phyloP scores from a whole-genome alignment of 176 grass and related monocot genomes.

The Oryza australiensis region DNA sequence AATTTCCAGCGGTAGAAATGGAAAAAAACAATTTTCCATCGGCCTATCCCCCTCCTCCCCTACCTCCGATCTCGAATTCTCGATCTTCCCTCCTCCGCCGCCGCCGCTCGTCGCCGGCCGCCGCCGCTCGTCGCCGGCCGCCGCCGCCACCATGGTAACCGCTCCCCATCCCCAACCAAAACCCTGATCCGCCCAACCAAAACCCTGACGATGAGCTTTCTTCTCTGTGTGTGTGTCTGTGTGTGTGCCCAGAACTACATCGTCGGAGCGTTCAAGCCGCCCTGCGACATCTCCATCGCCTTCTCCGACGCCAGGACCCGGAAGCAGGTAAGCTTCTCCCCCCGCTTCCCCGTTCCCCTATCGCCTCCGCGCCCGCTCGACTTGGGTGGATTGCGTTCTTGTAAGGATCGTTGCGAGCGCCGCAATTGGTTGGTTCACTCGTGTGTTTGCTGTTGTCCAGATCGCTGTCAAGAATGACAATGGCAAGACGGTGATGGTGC shows the following conservation, averaged over 20 bases:
- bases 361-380: too few relatives aligned
- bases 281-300: slow-evolving; percentile 66
- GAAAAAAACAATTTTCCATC: too few relatives aligned
- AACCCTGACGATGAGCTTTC: background rate
- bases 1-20: background rate
- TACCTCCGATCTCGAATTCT: background rate
- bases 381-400: too few relatives aligned
- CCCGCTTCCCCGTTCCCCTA: too few relatives aligned
- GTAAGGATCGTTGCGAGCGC: background rate
- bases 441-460: slow-evolving; percentile 34
- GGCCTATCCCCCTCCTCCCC: background rate
- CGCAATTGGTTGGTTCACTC: background rate
- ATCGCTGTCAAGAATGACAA: slow-evolving; percentile 77
- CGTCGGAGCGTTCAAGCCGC: slow-evolving; percentile 86
- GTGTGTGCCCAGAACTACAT: slow-evolving; percentile 62
- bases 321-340: slow-evolving; percentile 53
- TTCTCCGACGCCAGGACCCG: slow-evolving; percentile 66
- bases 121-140: background rate
- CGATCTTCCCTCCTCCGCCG: background rate
- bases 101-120: background rate
- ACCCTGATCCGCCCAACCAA: background rate
- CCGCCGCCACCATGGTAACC: background rate
- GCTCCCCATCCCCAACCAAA: background rate
- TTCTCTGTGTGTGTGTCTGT: background rate
- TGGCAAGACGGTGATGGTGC: slow-evolving; percentile 66